Evolutionary conservation across 768 basidiomycete species (phyloP).

Genomic region (Phaeotremella skinneri): DNA sequence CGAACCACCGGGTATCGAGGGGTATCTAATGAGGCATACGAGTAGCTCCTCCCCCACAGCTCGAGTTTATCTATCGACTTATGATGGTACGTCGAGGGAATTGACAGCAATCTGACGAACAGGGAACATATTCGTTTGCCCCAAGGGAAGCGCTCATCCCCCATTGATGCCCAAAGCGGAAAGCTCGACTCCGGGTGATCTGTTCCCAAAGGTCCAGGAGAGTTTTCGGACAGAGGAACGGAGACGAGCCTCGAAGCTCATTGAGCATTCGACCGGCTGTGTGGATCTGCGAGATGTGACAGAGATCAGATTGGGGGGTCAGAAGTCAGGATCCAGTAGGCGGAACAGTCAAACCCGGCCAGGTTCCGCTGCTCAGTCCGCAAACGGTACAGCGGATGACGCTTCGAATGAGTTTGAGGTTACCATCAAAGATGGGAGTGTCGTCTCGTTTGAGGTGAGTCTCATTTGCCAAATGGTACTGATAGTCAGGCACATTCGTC

Average conservation of each 20-base stretch:
- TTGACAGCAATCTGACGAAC: not conserved
- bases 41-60: conserved; percentile 19
- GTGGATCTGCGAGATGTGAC: conserved; percentile 71
- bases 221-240: conserved; percentile 43
- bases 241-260: conserved; percentile 42
- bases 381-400: conserved; percentile 16
- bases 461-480: not conserved
- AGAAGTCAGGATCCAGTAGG: conserved; percentile 3
- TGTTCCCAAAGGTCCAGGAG: conserved; percentile 31
- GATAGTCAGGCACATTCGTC: conserved; percentile 61
- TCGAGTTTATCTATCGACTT: conserved; percentile 34
- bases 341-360: conserved; percentile 15
- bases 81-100: conserved; percentile 37
- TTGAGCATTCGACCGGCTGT: conserved; percentile 56
- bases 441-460: conserved; percentile 75
- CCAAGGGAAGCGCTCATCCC: conserved; percentile 26
- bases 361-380: not conserved
- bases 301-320: conserved; percentile 57
- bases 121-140: conserved; percentile 44
- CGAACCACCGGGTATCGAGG: conserved; percentile 81
- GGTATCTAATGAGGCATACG: conserved; percentile 60
- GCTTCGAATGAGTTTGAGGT: conserved; percentile 71
- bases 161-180: conserved; percentile 33
- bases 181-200: conserved; percentile 26
- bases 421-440: conserved; percentile 64